Percentiles rank a stretch among this genome's conserved stretches.
phyloP scores from a whole-genome alignment of 352 stramenopile genomes.

The Globisporangium barbulae region DNA sequence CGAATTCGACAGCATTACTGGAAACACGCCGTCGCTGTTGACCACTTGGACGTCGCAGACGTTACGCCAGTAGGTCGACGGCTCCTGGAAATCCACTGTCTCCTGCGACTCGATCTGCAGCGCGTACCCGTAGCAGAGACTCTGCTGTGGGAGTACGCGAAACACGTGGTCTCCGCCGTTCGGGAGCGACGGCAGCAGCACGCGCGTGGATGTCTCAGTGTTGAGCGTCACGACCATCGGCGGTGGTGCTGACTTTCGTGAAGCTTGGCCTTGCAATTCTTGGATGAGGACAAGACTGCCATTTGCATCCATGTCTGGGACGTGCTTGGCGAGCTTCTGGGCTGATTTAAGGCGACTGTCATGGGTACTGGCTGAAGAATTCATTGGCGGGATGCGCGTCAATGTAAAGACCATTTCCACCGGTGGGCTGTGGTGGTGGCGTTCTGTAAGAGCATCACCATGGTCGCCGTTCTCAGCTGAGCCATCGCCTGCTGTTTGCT shows the following conservation, averaged over 20 bases:
- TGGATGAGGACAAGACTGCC: constrained; percentile 52
- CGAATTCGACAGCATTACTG: constrained; percentile 33
- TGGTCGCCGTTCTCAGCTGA: constrained; percentile 7
- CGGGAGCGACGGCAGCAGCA: constrained; percentile 23
- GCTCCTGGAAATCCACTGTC: constrained; percentile 36
- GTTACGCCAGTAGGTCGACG: constrained; percentile 47
- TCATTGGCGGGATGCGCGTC: constrained; percentile 26
- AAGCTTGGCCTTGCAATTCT: constrained; percentile 19
- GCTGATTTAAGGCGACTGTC: constrained; percentile 13
- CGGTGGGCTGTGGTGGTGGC: background rate
- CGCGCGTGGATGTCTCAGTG: constrained; percentile 27
- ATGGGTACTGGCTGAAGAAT: constrained; percentile 8
- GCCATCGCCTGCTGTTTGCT: constrained; percentile 24
- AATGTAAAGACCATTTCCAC: constrained; percentile 35
- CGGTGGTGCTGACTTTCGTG: constrained; percentile 1
- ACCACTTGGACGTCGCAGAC: constrained; percentile 39
- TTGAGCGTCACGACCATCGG: constrained; percentile 35
- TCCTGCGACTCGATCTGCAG: constrained; percentile 48
- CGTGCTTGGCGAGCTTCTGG: constrained; percentile 13
- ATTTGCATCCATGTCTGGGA: constrained; percentile 32
- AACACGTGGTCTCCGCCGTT: constrained; percentile 29
- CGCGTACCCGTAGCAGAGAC: constrained; percentile 51
- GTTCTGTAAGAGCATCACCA: background rate
- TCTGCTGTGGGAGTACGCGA: constrained; percentile 41
- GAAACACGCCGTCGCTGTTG: constrained; percentile 43